Base-by-base conservation (phyloP, 148 eudicot genomes). In the Rhododendron ferrugineum region DNA sequence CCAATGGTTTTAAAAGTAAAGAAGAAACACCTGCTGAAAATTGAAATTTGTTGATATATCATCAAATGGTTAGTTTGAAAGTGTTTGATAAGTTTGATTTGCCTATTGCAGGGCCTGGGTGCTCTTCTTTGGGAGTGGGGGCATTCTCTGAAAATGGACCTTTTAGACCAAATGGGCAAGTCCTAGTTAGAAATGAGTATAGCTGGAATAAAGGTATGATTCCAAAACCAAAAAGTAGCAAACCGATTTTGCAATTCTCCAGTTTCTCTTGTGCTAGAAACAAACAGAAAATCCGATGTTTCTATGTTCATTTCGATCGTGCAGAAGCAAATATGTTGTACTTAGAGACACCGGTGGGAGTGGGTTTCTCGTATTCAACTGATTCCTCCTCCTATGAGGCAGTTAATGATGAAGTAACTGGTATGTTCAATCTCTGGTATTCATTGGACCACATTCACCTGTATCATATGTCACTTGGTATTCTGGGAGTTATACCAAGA, bases 71-170 rank as follows among this genome's bases (percentile, higher is more conserved):
- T 13, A 14, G 16, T 22, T 16, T 15, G 5, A 1, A 44, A 46
- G 50, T 46, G 9, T 30, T 26, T 42, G 34, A 80, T 47, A 22
- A 47, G 79, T 44, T 79, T 86, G 78, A 28, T 42, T 86, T 87
- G 47, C 73, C 15, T 54, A 78, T 84, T 81, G 89, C 90, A 97
- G 99, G 99, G 81, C 99, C 99, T 86, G 99, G 99, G 34, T 97
- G 99, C 88, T 97, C 99, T 82, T 97, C 99, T 72, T 86, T 97
- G 88, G 99, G 99, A 49, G 99, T 97, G 85, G 99, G 99, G 84
- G 99, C 99, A 89, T 97, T 97, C 88, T 97, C 99, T 86, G 99
- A 97, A 79, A 95, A 97, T 92, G 99, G 99, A 56, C 99, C 99
- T 37, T 97, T 97, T 88, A 94, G 94, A 66, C 99, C 99, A 34